These are phyloP conservation scores for Starmerella cellae DNA, from an alignment of 805 yeast species.

Conservation along the genomic window DNA sequence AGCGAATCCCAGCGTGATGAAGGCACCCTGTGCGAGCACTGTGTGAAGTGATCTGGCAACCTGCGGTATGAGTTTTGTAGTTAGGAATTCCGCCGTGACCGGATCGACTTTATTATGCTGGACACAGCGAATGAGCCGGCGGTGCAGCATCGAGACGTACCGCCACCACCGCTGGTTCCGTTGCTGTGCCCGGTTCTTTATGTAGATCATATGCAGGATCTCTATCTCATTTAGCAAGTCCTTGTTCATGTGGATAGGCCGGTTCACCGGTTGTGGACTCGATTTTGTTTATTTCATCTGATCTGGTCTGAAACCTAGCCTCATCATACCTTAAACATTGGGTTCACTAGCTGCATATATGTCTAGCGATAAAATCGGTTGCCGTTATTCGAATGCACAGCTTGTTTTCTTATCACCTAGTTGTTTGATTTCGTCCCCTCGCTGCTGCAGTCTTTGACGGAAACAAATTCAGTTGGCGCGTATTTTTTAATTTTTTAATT, in stretches of 20 bases:
- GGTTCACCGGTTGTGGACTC: too few relatives aligned
- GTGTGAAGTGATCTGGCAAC: constrained; percentile 53
- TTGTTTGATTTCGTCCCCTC: too few relatives aligned
- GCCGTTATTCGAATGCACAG: too few relatives aligned
- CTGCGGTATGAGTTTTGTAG: constrained; percentile 31
- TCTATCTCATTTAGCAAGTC: constrained; percentile 36
- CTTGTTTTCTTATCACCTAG: too few relatives aligned
- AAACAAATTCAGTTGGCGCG: too few relatives aligned
- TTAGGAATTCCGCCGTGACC: constrained; percentile 24
- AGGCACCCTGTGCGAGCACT: constrained; percentile 63
- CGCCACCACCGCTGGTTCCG: constrained; percentile 65
- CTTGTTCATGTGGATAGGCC: background rate
- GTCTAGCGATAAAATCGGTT: too few relatives aligned
- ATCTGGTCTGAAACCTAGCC: too few relatives aligned
- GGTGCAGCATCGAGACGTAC: constrained; percentile 47
- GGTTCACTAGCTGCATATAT: too few relatives aligned
- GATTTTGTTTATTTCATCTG: too few relatives aligned
- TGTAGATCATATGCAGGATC: constrained; percentile 49
- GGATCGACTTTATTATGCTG: constrained; percentile 6
- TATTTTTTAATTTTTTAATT: too few relatives aligned
- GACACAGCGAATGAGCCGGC: constrained; percentile 28
- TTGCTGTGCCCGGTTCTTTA: constrained; percentile 68
- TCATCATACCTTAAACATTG: too few relatives aligned
- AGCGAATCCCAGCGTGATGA: constrained; percentile 57
- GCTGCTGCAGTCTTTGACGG: too few relatives aligned